Conservation (phyloP, 306 rosid species). For the Pyrus communis region DNA sequence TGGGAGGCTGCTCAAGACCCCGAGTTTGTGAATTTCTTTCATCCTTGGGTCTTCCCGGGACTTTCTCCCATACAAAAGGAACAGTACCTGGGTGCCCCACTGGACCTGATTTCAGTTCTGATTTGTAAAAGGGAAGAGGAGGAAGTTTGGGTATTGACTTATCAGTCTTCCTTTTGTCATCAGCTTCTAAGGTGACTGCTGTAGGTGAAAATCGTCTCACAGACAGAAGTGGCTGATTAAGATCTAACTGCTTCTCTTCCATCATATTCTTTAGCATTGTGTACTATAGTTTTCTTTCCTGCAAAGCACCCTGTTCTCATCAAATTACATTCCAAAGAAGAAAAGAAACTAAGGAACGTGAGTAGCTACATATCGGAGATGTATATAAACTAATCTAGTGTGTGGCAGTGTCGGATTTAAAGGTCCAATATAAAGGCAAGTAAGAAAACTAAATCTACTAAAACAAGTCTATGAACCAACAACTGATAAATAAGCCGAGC, state of each 20-base stretch:
- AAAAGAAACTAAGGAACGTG: conserved; percentile 15
- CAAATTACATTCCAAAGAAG: conserved; percentile 13
- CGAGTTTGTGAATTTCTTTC: conserved; percentile 26
- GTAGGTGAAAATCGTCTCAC: conserved; percentile 67
- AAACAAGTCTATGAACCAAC: neutral
- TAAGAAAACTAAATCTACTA: neutral
- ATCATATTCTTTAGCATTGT: conserved; percentile 40
- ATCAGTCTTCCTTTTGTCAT: conserved; percentile 29
- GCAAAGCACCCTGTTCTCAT: conserved; percentile 20
- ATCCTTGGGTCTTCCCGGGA: conserved; percentile 81
- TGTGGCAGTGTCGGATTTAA: neutral
- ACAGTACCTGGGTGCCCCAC: conserved; percentile 62
- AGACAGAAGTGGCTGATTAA: conserved; percentile 77
- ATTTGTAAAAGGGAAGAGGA: conserved; percentile 47
- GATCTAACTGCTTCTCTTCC: conserved; percentile 79
- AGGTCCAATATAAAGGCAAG: neutral
- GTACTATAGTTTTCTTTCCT: conserved; percentile 20
- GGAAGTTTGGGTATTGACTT: conserved; percentile 40
- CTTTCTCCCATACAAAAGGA: conserved; percentile 84
- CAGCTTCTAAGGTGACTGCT: conserved; percentile 26
- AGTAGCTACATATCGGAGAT: neutral
- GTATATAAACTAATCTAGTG: neutral
- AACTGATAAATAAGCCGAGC: neutral
- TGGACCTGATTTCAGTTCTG: conserved; percentile 83
- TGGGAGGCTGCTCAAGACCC: conserved; percentile 23